These are phyloP conservation scores for Mycosphaerella arachidis DNA, from an alignment of 2,329 filamentous ascomycete genomes.

Conservation along the genomic window DNA sequence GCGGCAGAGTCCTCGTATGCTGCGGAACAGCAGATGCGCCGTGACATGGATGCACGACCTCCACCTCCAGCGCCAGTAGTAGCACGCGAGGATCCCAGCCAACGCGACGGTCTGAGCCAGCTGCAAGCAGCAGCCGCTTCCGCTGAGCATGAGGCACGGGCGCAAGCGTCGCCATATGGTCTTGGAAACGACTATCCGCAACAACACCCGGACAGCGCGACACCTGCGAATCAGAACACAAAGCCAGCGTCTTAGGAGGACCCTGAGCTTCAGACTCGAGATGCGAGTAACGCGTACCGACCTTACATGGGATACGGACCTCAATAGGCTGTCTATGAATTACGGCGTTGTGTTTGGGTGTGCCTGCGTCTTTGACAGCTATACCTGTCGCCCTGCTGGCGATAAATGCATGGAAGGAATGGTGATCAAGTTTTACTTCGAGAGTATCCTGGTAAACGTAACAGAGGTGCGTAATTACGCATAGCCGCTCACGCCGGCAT, in stretches of 20 bases:
- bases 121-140: conserved; percentile 25
- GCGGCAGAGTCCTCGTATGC: conserved; percentile 18
- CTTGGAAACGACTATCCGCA: conserved; percentile 21
- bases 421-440: not conserved
- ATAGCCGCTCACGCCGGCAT: not conserved
- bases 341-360: not conserved
- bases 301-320: not conserved
- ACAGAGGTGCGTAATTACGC: not conserved
- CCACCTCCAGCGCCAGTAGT: conserved; percentile 19
- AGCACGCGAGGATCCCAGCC: conserved; percentile 19
- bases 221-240: conserved; percentile 4
- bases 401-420: not conserved
- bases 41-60: conserved; percentile 20
- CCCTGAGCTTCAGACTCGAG: not conserved
- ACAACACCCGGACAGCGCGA: conserved; percentile 1
- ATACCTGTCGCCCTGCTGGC: not conserved
- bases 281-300: not conserved
- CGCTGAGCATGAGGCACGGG: conserved; percentile 17
- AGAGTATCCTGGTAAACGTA: not conserved
- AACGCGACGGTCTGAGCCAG: conserved; percentile 23
- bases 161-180: conserved; percentile 26
- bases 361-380: not conserved
- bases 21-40: conserved; percentile 21
- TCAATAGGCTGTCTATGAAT: not conserved
- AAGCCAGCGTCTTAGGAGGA: conserved; percentile 12